Evolutionary conservation across 345 rosid genomes (phyloP).

Genomic region (Erysimum cheiranthoides): DNA sequence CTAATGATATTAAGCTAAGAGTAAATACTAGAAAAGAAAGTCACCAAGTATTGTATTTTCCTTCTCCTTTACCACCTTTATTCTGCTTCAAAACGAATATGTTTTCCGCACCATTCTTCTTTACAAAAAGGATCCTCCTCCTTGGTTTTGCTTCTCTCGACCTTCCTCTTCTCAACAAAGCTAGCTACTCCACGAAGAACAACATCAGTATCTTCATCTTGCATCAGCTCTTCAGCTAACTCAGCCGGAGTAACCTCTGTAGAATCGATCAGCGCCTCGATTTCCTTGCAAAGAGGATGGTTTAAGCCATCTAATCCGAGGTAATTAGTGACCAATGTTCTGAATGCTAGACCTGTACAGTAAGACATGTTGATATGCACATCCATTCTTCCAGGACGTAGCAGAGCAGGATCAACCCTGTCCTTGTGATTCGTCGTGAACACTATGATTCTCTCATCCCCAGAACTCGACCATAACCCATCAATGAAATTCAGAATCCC

Average conservation of each 20-base stretch:
- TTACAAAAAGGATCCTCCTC: neutral
- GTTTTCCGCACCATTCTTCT: neutral
- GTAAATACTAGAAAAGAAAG: too few relatives aligned
- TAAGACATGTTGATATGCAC: slow-evolving; percentile 55
- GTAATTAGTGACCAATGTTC: slow-evolving; percentile 53
- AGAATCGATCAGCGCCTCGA: slow-evolving; percentile 46
- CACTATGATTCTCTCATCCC: slow-evolving; percentile 49
- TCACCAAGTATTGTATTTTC: too few relatives aligned
- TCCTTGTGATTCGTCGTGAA: slow-evolving; percentile 50
- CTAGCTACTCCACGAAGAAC: slow-evolving; percentile 45
- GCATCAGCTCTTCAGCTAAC: slow-evolving; percentile 60
- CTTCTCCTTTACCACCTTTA: neutral
- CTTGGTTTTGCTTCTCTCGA: slow-evolving; percentile 32
- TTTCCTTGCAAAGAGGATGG: slow-evolving; percentile 43
- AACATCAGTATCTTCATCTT: slow-evolving; percentile 50
- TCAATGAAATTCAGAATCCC: slow-evolving; percentile 48
- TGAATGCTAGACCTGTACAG: slow-evolving; percentile 51
- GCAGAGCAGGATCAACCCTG: slow-evolving; percentile 43
- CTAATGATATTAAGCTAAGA: too few relatives aligned
- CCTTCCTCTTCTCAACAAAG: slow-evolving; percentile 51
- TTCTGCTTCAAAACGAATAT: neutral
- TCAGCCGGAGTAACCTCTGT: slow-evolving; percentile 56
- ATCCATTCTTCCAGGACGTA: slow-evolving; percentile 56
- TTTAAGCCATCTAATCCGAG: slow-evolving; percentile 41
- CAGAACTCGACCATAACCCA: slow-evolving; percentile 51